These are phyloP conservation scores for Tricharina praecox DNA, from an alignment of 495 filamentous ascomycete species.

Conservation along the genomic window DNA sequence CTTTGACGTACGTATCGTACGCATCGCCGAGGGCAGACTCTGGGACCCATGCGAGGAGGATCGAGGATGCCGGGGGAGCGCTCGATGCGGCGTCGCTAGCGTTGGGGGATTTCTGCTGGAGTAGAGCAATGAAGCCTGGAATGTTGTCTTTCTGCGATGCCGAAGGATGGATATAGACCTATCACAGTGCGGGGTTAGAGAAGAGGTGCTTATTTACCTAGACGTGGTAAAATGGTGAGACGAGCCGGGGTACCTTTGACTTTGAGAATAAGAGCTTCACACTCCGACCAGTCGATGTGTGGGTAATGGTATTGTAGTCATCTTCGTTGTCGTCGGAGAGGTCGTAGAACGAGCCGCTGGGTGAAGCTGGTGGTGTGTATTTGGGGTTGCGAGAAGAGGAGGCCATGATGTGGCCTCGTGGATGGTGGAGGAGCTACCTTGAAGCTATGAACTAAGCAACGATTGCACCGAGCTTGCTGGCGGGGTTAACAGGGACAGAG, in stretches of 20 bases:
- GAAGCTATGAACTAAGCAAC: too few species aligned
- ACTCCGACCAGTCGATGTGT: conserved; percentile 57
- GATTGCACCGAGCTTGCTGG: too few species aligned
- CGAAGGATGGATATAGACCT: conserved; percentile 96
- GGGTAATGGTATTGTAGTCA: conserved; percentile 89
- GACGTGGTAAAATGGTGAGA: conserved; percentile 2
- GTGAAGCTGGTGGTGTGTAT: conserved; percentile 39
- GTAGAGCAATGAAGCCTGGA: conserved; percentile 79
- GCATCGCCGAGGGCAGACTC: conserved; percentile 78
- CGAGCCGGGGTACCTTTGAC: conserved; percentile 50
- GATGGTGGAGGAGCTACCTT: too few species aligned
- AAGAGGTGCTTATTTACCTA: conserved; percentile 3
- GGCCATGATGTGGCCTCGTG: conserved; percentile 10
- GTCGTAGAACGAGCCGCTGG: conserved; percentile 84
- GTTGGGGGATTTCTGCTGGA: conserved; percentile 63
- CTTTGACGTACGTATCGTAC: conserved; percentile 79
- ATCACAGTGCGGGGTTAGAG: conserved; percentile 6
- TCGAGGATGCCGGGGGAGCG: conserved; percentile 33
- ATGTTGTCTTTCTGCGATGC: conserved; percentile 92
- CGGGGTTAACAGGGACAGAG: too few species aligned
- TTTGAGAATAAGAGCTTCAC: conserved; percentile 95
- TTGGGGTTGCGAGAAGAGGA: background rate
- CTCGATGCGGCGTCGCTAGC: conserved; percentile 38
- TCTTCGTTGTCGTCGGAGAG: conserved; percentile 91
- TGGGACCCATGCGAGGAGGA: conserved; percentile 84